Evolutionary conservation across 2,329 filamentous ascomycete genomes (phyloP), one percentile per base, ranked within the genome.

Genomic region (Dactylellina drechsleri): DNA sequence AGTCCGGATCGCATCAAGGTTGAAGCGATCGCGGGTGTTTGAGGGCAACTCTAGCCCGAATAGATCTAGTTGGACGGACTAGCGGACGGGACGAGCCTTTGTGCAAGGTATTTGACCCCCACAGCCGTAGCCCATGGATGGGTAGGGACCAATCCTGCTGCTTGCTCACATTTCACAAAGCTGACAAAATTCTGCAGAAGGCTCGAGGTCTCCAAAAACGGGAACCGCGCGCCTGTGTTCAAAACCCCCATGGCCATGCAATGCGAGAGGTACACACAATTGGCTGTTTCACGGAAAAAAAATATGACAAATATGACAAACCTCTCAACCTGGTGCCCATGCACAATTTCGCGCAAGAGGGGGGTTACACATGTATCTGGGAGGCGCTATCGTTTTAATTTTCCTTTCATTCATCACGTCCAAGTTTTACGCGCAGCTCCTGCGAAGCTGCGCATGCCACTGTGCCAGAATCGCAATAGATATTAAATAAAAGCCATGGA

Each of bases 271-370:
- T 18, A 43, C 12, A 16, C 5, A 2, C 20, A n/a, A 18, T 15
- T 58, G 8, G 41, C 41, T 58, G 54, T n/a, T 28, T 43, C 23
- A 18, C 16, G 1, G 16, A 8, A 56, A 16, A 18, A 26, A 13
- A 31, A 31, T 54, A 18, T n/a, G n/a, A 20, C 5, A 50, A 20
- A 52, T 52, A 23, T 56, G 28, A 56, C 52, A 36, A 36, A 36
- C 31, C 31, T 36, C 52, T 36, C 7, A 15, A 8, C 18, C 56
- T n/a, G 20, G 15, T 45, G 10, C 56, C 13, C 57, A 60, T 49
- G 57, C 57, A 60, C 47, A 60, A 60, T 60, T 58, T 60, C 57
- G 40, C 57, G 43, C 41, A 47, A 47, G 40, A 60, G 57, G 54
- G 54, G 53, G 31, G 16, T 58, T 58, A 16, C 54, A 18, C 31